Conservation (phyloP, 1,139 yeast genomes). For the Komagataea norvegica region DNA sequence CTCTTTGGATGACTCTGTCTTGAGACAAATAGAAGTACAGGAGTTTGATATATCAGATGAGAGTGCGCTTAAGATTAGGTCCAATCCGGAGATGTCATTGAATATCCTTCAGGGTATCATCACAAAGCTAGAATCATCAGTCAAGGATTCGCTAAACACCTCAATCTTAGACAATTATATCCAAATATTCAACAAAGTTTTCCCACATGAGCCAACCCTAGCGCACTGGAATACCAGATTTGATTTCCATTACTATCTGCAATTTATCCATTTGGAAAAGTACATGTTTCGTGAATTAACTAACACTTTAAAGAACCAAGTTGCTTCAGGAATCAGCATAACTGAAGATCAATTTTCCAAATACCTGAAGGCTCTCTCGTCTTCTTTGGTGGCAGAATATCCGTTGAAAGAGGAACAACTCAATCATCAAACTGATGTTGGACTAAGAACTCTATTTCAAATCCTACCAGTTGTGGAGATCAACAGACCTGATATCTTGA, state of each 20-base stretch:
- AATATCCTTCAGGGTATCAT: slow-evolving; percentile 14
- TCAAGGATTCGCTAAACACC: slow-evolving; percentile 23
- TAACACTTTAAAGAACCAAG: slow-evolving; percentile 13
- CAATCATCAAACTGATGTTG: slow-evolving; percentile 3
- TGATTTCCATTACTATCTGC: slow-evolving; percentile 37
- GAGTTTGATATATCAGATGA: slow-evolving; percentile 12
- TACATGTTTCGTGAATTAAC: slow-evolving; percentile 25
- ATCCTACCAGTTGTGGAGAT: slow-evolving; percentile 13
- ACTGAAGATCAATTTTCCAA: slow-evolving; percentile 10
- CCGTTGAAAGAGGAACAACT: slow-evolving; percentile 7
- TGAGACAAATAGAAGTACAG: slow-evolving; percentile 13
- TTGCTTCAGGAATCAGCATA: slow-evolving; percentile 16
- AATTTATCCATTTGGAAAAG: slow-evolving; percentile 34
- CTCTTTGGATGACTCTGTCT: slow-evolving; percentile 10
- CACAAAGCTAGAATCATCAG: slow-evolving; percentile 12
- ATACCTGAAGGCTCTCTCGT: slow-evolving; percentile 9
- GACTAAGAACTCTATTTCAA: slow-evolving; percentile 9
- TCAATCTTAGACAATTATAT: slow-evolving; percentile 10
- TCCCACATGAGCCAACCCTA: slow-evolving; percentile 30
- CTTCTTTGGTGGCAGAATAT: slow-evolving; percentile 9
- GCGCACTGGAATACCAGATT: slow-evolving; percentile 34
- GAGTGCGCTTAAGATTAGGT: slow-evolving; percentile 8
- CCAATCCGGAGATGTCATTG: slow-evolving; percentile 9
- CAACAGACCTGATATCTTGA: slow-evolving; percentile 8
- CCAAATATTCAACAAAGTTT: slow-evolving; percentile 25